Evolutionary conservation across 441 rosid genomes (phyloP), one percentile per base, ranked within the genome.

Genomic region (Raphanus hybrid): DNA sequence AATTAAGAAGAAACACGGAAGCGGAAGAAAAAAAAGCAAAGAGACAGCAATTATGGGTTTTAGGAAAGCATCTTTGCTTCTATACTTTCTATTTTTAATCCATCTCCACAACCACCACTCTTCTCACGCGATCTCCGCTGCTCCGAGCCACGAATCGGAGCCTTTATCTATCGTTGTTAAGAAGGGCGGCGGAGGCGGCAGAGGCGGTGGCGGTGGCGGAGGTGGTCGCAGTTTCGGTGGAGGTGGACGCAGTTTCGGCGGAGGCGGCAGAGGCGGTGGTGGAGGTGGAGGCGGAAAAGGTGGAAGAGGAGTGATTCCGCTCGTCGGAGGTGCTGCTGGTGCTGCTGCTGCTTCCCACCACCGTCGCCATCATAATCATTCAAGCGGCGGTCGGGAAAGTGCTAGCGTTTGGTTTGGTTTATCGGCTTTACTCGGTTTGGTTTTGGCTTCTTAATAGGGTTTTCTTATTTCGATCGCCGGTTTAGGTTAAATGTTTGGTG

Each of bases 101-200:
- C 37, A 41, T 32, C 66, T 76, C 6, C 74, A 68, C 5, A 37
- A 20, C 50, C 11, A 39, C 15, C 62, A 55, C 29, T 23, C 50
- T 10, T 14, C 27, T 43, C 52, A 6, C 18, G 61, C 58, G 3
- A 23, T 48, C 55, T 65, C 67, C 71, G 52, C 52, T 65, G 70
- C 55, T 50, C 66, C 66, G 3, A 41, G 16, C 12, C 70, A 55
- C 27, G 27, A 29, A 64, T 64, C 52, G 20, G 64, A 77, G 57
- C 63, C 63, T 7, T 29, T 23, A 71, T 10, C 55, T 8, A 20
- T 64, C 73, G 69, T 72, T 72, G 63, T 67, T 26, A 35, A 64
- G 0, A 78, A 72, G 69, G 70, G 73, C 7, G 74, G 73, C 11
- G 78, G 73, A 11, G 73, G 74, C 20, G n/a, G n/a, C n/a, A n/a